Evolutionary conservation across 441 rosid genomes (phyloP).

Genomic region (Eruca vesicaria): DNA sequence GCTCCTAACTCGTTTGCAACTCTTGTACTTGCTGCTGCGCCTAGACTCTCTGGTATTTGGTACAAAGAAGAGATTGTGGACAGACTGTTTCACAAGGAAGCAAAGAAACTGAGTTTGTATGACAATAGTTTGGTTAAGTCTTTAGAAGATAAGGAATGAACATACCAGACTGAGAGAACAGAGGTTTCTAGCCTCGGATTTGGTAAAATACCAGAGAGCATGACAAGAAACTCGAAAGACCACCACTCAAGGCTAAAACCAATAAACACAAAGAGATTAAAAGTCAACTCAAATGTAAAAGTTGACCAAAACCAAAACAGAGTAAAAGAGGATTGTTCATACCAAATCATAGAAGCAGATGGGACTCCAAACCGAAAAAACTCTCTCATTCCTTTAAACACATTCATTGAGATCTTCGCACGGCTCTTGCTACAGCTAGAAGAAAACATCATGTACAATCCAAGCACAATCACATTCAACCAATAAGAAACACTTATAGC

Average conservation of each 20-base stretch:
- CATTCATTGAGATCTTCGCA: constrained; percentile 44
- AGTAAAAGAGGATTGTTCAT: neutral
- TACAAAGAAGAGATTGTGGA: constrained; percentile 45
- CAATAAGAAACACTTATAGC: constrained; percentile 64
- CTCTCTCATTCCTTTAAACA: constrained; percentile 55
- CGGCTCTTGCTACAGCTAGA: constrained; percentile 52
- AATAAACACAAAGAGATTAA: neutral
- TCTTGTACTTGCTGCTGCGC: constrained; percentile 71
- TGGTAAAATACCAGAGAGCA: constrained; percentile 61
- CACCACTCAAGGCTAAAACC: constrained; percentile 65
- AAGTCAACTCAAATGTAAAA: neutral
- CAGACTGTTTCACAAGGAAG: constrained; percentile 39
- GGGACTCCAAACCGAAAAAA: constrained; percentile 76
- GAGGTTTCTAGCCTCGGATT: constrained; percentile 72
- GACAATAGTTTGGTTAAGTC: neutral
- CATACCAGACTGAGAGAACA: constrained; percentile 69
- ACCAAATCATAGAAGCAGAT: constrained; percentile 89
- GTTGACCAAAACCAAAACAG: neutral
- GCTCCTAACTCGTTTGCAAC: constrained; percentile 88
- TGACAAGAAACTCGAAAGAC: constrained; percentile 61
- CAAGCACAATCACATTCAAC: constrained; percentile 59
- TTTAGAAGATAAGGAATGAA: neutral
- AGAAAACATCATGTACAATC: constrained; percentile 58
- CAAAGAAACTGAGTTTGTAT: neutral
- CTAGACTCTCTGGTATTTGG: constrained; percentile 59